phyloP scores from a whole-genome alignment of 805 yeast species.

The Teunomyces stri region DNA sequence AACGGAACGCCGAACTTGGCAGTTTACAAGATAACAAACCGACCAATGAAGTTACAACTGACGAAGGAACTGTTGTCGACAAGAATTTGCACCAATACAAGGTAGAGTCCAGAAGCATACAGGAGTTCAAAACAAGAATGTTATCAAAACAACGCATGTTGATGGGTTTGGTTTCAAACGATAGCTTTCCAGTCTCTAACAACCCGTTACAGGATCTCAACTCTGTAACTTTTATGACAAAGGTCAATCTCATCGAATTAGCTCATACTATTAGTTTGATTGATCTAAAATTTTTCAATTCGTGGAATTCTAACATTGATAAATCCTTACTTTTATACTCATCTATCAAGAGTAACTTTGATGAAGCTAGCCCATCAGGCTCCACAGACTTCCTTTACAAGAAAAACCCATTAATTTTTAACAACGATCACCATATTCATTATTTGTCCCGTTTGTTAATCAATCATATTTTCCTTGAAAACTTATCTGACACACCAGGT shows the following conservation, averaged over 20 bases:
- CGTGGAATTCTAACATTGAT: slow-evolving; percentile 82
- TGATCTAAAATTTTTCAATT: slow-evolving; percentile 58
- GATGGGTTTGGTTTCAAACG: slow-evolving; percentile 25
- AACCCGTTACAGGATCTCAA: slow-evolving; percentile 27
- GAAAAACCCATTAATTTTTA: slow-evolving; percentile 75
- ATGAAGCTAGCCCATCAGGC: slow-evolving; percentile 1
- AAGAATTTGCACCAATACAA: not conserved
- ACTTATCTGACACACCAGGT: slow-evolving; percentile 13
- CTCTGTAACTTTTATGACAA: slow-evolving; percentile 52
- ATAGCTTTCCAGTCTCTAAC: slow-evolving; percentile 6
- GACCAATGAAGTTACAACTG: slow-evolving; percentile 3
- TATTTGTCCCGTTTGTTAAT: slow-evolving; percentile 70
- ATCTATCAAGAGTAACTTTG: slow-evolving; percentile 28
- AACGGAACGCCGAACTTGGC: not conserved
- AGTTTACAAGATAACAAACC: not conserved
- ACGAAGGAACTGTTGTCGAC: not conserved
- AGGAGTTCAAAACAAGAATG: slow-evolving; percentile 51
- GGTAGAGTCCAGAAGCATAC: slow-evolving; percentile 29
- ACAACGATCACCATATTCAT: slow-evolving; percentile 64
- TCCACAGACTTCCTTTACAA: slow-evolving; percentile 39
- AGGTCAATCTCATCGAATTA: slow-evolving; percentile 48
- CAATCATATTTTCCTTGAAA: slow-evolving; percentile 64
- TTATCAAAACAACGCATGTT: slow-evolving; percentile 46
- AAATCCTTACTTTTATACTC: slow-evolving; percentile 67
- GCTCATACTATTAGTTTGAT: slow-evolving; percentile 66